Conservation (phyloP, 805 yeast genomes). For the Wickerhamomyces kurtzmanii region DNA sequence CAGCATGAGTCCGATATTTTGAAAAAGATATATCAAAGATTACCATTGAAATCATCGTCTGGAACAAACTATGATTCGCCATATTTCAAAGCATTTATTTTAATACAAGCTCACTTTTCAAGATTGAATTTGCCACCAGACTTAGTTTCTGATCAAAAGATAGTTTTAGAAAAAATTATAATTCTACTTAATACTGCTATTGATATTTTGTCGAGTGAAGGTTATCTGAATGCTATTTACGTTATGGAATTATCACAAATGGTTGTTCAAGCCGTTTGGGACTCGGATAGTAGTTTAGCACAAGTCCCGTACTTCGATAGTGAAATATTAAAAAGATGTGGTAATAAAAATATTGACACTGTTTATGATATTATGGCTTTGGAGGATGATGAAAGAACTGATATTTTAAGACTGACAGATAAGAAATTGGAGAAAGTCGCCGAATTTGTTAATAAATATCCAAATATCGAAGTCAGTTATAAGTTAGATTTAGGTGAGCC, state of each 20-base stretch:
- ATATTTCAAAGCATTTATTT: conserved; percentile 57
- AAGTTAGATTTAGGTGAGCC: conserved; percentile 31
- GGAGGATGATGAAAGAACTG: conserved; percentile 66
- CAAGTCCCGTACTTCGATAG: conserved; percentile 69
- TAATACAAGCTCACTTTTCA: conserved; percentile 76
- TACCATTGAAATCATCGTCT: conserved; percentile 51
- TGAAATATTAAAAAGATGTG: conserved; percentile 43
- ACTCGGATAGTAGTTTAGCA: conserved; percentile 61
- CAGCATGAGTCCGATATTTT: conserved; percentile 44
- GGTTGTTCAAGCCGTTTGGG: conserved; percentile 84
- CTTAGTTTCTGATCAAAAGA: conserved; percentile 42
- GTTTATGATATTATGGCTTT: conserved; percentile 70
- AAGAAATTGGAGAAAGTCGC: conserved; percentile 58
- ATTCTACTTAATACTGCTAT: conserved; percentile 55
- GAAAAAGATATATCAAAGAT: conserved; percentile 37
- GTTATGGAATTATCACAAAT: conserved; percentile 87
- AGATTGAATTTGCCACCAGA: conserved; percentile 56
- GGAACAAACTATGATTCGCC: conserved; percentile 33
- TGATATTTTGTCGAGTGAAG: conserved; percentile 74
- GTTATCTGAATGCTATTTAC: conserved; percentile 62
- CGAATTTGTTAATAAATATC: conserved; percentile 81
- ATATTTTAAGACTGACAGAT: conserved; percentile 45
- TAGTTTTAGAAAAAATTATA: conserved; percentile 38
- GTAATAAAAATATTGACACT: conserved; percentile 45
- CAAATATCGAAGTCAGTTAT: conserved; percentile 67